Evolutionary conservation across 495 filamentous ascomycete genomes (phyloP).

Genomic region (Annulohypoxylon nitens): DNA sequence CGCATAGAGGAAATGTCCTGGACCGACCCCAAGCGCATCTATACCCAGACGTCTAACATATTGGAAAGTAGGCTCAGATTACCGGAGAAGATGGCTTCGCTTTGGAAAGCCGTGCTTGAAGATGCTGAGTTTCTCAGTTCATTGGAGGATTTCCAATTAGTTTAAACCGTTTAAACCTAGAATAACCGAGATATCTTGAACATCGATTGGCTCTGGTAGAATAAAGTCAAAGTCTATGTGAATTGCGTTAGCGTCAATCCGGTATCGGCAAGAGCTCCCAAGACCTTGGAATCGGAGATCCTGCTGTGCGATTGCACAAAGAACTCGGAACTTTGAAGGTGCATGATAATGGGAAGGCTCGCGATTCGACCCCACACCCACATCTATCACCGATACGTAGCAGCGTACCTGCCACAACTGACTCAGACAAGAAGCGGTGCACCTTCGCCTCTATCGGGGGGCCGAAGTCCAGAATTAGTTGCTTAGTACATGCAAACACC

Average conservation of each 20-base stretch:
- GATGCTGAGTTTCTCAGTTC: slow-evolving; percentile 25
- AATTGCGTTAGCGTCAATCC: slow-evolving; percentile 18
- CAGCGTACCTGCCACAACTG: slow-evolving; percentile 12
- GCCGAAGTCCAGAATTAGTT: slow-evolving; percentile 5
- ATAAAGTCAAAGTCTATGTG: slow-evolving; percentile 2
- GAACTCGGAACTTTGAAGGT: slow-evolving; percentile 25
- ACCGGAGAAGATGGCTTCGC: slow-evolving; percentile 33
- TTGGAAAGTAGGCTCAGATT: slow-evolving; percentile 21
- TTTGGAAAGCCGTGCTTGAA: slow-evolving; percentile 21
- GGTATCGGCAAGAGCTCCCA: slow-evolving; percentile 19
- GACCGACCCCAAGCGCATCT: slow-evolving; percentile 10
- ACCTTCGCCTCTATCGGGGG: slow-evolving; percentile 16
- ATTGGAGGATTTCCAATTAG: slow-evolving; percentile 29
- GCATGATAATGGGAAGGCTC: slow-evolving; percentile 29
- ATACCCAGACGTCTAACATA: slow-evolving; percentile 29
- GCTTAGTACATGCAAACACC: not conserved
- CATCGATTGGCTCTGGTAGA: not conserved
- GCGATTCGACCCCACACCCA: not conserved
- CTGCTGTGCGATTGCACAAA: slow-evolving; percentile 33
- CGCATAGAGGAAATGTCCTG: slow-evolving; percentile 16
- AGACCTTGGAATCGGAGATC: not conserved
- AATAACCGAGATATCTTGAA: not conserved
- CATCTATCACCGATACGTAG: slow-evolving; percentile 17
- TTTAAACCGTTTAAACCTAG: slow-evolving; percentile 8
- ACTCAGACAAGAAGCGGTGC: not conserved